Conservation (phyloP, 2,329 filamentous ascomycete species). For the Ciborinia camelliae region DNA sequence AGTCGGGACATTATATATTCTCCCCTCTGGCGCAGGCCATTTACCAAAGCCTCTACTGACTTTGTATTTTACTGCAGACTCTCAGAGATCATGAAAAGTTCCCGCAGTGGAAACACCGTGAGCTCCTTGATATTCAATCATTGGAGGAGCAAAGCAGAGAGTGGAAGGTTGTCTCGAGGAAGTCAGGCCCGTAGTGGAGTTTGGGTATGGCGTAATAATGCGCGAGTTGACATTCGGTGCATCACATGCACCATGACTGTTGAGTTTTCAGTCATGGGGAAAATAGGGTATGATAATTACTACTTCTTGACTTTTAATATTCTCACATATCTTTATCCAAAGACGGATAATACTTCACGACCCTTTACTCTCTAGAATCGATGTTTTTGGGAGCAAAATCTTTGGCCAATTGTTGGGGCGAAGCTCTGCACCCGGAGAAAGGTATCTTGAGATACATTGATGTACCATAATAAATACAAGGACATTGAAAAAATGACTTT, state of each 20-base stretch:
- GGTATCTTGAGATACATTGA: not conserved
- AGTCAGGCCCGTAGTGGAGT: not conserved
- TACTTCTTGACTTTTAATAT: not conserved
- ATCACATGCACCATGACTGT: not conserved
- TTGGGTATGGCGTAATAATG: no score
- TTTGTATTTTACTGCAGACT: not conserved
- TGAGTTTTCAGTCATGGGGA: not conserved
- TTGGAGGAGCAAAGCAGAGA: not conserved
- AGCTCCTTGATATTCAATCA: not conserved
- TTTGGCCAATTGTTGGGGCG: not conserved
- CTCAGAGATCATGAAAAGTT: not conserved
- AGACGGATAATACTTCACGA: not conserved
- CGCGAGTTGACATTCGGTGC: no score
- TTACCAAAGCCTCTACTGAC: not conserved
- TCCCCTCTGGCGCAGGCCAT: rapidly evolving
- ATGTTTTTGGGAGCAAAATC: not conserved
- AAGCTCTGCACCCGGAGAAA: not conserved
- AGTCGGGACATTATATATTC: not conserved
- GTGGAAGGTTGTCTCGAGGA: no score
- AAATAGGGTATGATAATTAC: not conserved
- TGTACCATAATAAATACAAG: no score
- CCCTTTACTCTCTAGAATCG: not conserved
- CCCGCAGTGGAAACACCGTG: not conserved
- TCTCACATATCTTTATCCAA: not conserved
- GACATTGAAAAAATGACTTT: no score